Evolutionary conservation across 345 rosid genomes (phyloP).

Genomic region (Gynandropsis gynandra): DNA sequence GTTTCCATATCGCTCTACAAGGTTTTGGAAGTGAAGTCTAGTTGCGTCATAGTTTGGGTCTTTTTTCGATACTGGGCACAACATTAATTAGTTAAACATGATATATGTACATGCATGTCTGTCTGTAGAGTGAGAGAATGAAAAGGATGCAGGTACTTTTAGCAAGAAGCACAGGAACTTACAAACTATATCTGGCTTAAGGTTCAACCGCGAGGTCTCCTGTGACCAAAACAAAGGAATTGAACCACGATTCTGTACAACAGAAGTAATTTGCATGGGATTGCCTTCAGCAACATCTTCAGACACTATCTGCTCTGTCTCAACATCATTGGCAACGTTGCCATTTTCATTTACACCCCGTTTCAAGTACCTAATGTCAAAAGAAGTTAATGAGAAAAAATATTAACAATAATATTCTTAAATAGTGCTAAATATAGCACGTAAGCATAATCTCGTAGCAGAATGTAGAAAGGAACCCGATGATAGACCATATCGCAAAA

Average conservation of each 20-base stretch:
- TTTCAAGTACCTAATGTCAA: constrained; percentile 68
- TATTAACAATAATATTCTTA: background rate
- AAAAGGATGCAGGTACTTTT: constrained; percentile 7
- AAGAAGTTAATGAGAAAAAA: constrained; percentile 6
- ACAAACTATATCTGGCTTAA: constrained; percentile 95
- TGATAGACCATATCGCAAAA: background rate
- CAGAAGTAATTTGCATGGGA: constrained; percentile 77
- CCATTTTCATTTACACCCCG: constrained; percentile 97
- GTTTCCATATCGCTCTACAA: constrained; percentile 78
- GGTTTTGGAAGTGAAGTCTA: constrained; percentile 89
- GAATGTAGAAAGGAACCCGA: background rate
- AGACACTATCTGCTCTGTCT: constrained; percentile 91
- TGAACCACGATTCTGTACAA: constrained; percentile 98
- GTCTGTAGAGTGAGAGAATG: background rate
- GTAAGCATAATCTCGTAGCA: constrained; percentile 4
- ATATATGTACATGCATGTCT: background rate
- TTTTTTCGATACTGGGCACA: constrained; percentile 65
- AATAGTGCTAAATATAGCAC: background rate
- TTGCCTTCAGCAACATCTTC: constrained; percentile 65
- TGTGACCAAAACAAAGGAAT: constrained; percentile 99
- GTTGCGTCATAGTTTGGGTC: constrained; percentile 91
- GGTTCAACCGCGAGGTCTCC: constrained; percentile 89
- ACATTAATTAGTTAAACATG: constrained; percentile 19
- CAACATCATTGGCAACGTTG: constrained; percentile 97
- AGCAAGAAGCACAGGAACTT: constrained; percentile 31